Evolutionary conservation across 176 grass and related monocot genomes (phyloP).

Genomic region (Luzula sylvatica): DNA sequence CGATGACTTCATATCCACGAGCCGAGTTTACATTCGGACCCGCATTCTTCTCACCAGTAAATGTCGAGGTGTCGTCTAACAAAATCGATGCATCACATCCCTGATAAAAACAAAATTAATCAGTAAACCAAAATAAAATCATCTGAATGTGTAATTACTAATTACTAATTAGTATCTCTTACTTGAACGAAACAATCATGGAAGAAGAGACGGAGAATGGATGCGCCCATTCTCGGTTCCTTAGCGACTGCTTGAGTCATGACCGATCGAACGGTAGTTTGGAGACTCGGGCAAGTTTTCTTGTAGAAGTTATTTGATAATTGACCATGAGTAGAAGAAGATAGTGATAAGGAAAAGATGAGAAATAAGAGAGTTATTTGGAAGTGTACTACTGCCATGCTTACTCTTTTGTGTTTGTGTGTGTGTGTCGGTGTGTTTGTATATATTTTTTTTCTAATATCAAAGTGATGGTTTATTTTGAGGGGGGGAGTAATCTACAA

Average conservation of each 20-base stretch:
- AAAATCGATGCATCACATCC: conserved; percentile 24
- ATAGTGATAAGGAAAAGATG: neutral
- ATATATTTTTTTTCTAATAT: too few relatives aligned
- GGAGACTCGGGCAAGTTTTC: conserved; percentile 33
- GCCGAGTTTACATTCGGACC: conserved; percentile 22
- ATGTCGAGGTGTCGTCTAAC: conserved; percentile 32
- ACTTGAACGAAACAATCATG: conserved; percentile 66
- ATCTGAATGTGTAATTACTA: neutral
- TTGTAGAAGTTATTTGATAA: conserved; percentile 41
- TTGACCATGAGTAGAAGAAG: neutral
- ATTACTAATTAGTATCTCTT: neutral
- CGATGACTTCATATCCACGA: conserved; percentile 43
- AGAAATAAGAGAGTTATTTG: neutral
- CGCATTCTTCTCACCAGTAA: conserved; percentile 27
- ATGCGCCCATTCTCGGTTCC: conserved; percentile 34
- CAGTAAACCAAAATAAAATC: neutral
- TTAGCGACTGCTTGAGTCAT: conserved; percentile 26
- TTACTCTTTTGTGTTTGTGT: neutral
- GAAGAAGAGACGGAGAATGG: conserved; percentile 55
- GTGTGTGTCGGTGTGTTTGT: too few relatives aligned
- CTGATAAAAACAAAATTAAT: neutral
- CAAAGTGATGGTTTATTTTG: too few relatives aligned
- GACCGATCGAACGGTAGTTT: conserved; percentile 23
- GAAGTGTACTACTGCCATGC: neutral
- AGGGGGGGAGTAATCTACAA: too few relatives aligned